phyloP scores from a whole-genome alignment of 1,139 yeast genomes.

The Blastobotrys raffinosifermentans region DNA sequence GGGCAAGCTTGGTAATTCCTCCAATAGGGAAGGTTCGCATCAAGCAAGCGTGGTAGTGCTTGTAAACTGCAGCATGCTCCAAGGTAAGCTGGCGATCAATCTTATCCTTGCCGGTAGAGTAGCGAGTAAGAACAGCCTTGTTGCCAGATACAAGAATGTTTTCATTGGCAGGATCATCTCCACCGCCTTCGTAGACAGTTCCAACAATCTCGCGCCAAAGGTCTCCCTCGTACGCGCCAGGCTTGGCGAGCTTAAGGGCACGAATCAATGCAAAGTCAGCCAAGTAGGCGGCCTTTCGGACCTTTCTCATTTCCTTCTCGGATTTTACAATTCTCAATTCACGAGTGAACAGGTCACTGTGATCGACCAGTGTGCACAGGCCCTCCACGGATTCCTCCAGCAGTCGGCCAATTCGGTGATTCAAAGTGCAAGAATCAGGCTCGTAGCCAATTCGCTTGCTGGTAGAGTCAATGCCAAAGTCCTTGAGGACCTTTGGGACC shows the following conservation, averaged over 20 bases:
- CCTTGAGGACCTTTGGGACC: slow-evolving; percentile 10
- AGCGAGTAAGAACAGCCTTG: slow-evolving; percentile 12
- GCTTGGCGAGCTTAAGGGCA: slow-evolving; percentile 12
- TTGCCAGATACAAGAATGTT: slow-evolving; percentile 12
- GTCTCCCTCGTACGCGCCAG: slow-evolving; percentile 12
- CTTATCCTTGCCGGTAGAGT: slow-evolving; percentile 11
- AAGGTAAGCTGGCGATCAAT: slow-evolving; percentile 11
- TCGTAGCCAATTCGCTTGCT: slow-evolving; percentile 11
- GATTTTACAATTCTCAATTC: slow-evolving; percentile 11
- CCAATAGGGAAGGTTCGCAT: slow-evolving; percentile 14
- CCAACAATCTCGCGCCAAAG: slow-evolving; percentile 12
- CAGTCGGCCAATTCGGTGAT: slow-evolving; percentile 8
- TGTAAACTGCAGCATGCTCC: slow-evolving; percentile 15
- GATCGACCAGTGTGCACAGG: slow-evolving; percentile 10
- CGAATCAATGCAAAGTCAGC: slow-evolving; percentile 11
- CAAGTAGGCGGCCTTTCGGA: slow-evolving; percentile 12
- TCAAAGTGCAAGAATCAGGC: slow-evolving; percentile 10
- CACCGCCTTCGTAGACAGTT: slow-evolving; percentile 11
- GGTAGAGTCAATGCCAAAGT: slow-evolving; percentile 8
- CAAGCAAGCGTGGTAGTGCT: slow-evolving; percentile 14
- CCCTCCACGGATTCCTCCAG: slow-evolving; percentile 9
- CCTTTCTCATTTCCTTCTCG: slow-evolving; percentile 11
- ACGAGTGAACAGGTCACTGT: slow-evolving; percentile 11
- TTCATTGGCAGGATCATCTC: slow-evolving; percentile 12
- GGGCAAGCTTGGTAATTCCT: slow-evolving; percentile 13